phyloP scores from a whole-genome alignment of 1,284 basidiomycete genomes.

The Uromyces viciae-fabae region DNA sequence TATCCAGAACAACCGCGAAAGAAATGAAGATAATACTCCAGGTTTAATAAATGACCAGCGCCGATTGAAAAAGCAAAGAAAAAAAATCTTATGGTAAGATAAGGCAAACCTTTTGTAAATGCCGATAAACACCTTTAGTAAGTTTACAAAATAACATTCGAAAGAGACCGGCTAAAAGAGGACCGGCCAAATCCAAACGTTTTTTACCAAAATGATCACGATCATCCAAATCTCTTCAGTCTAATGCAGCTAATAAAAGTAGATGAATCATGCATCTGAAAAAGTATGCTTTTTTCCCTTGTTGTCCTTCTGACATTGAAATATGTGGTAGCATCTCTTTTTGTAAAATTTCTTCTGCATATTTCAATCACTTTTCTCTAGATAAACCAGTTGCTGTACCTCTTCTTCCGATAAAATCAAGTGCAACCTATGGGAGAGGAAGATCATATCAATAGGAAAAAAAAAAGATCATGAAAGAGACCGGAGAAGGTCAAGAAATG shows the following conservation, averaged over 20 bases:
- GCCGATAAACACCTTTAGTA: conserved; percentile 92
- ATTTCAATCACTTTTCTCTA: conserved; percentile 83
- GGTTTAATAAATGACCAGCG: too few relatives aligned
- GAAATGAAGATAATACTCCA: too few relatives aligned
- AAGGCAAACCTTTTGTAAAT: conserved; percentile 84
- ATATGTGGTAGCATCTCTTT: conserved; percentile 99
- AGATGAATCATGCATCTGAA: conserved; percentile 99
- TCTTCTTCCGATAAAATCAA: conserved; percentile 97
- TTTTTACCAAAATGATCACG: conserved; percentile 99
- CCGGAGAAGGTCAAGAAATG: background rate
- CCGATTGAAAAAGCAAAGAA: too few relatives aligned
- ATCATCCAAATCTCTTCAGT: conserved; percentile 92
- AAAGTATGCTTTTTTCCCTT: conserved; percentile 98
- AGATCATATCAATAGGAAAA: background rate
- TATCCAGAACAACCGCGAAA: conserved; percentile 82
- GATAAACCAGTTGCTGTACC: conserved; percentile 91
- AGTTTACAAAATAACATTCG: conserved; percentile 89
- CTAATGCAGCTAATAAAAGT: conserved; percentile 83
- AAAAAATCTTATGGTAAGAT: too few relatives aligned
- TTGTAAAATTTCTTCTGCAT: conserved; percentile 95
- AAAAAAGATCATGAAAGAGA: background rate
- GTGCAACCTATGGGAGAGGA: conserved; percentile 62
- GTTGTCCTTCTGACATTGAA: conserved; percentile 89
- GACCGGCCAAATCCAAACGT: conserved; percentile 89
- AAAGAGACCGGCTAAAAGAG: conserved; percentile 89